Conservation (phyloP, 2,329 filamentous ascomycete species). For the Colletotrichum gloeosporioides region DNA sequence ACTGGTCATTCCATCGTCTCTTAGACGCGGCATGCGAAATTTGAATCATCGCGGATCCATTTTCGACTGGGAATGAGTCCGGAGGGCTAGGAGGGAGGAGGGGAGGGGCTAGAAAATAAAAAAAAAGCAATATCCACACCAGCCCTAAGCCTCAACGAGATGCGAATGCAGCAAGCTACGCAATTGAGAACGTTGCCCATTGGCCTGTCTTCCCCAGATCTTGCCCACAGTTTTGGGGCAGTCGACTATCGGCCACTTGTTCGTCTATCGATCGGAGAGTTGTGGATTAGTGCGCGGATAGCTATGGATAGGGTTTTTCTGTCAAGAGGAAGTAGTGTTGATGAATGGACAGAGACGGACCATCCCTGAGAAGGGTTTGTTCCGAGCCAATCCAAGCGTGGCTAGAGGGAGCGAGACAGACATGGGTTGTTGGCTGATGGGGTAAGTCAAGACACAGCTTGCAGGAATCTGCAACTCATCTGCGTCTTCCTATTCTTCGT, state of each 20-base stretch:
- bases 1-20: not conserved
- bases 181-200: not conserved
- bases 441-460: constrained; percentile 2
- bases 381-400: not conserved
- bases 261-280: constrained; percentile 11
- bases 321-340: not conserved
- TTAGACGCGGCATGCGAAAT: not conserved
- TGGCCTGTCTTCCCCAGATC: constrained; percentile 14
- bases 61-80: not conserved
- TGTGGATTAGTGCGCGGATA: not conserved
- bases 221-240: not conserved
- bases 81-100: not conserved
- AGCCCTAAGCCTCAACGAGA: constrained; percentile 5
- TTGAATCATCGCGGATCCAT: constrained; percentile 1
- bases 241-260: not conserved
- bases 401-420: not conserved
- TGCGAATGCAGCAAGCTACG: not conserved
- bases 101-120: not conserved
- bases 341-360: not conserved
- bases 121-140: not conserved
- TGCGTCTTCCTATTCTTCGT: constrained; percentile 8
- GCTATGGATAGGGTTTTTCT: not conserved
- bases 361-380: not conserved
- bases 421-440: not conserved
- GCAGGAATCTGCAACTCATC: constrained; percentile 20